Conservation (phyloP, 1,284 basidiomycete species). For the Sporisorium graminicola region DNA sequence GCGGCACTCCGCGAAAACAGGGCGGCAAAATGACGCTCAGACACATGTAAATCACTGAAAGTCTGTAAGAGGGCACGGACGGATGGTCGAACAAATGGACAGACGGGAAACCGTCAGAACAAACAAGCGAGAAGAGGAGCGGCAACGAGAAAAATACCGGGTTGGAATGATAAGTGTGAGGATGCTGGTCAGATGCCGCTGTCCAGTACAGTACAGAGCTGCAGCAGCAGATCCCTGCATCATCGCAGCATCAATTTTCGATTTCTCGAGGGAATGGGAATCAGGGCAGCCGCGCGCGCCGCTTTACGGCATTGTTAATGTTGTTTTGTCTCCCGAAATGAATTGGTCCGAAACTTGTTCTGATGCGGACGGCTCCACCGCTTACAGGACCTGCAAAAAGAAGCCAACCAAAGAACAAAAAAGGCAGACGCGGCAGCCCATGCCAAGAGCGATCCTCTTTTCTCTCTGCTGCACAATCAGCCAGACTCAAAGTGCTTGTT, state of each 20-base stretch:
- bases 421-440: no score
- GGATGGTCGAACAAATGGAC: no score
- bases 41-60: constrained; percentile 7
- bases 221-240: constrained; percentile 1
- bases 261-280: background rate
- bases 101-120: background rate
- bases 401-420: no score
- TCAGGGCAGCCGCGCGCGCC: background rate
- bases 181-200: constrained; percentile 2
- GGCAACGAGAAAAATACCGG: no score
- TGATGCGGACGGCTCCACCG: no score
- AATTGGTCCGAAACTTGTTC: no score
- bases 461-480: no score
- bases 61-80: background rate
- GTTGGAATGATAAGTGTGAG: background rate
- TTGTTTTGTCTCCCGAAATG: no score
- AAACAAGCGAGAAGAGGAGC: background rate
- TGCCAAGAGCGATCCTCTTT: no score
- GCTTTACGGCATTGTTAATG: background rate
- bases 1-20: no score
- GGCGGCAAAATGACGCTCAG: constrained; percentile 13
- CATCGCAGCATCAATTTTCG: background rate
- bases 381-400: no score
- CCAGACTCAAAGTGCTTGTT: no score
- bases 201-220: background rate